A percentile compares a stretch with the other conserved stretches of the same genome.
Evolutionary conservation across 1,284 basidiomycete genomes (phyloP).

Genomic region (Somion occarium): DNA sequence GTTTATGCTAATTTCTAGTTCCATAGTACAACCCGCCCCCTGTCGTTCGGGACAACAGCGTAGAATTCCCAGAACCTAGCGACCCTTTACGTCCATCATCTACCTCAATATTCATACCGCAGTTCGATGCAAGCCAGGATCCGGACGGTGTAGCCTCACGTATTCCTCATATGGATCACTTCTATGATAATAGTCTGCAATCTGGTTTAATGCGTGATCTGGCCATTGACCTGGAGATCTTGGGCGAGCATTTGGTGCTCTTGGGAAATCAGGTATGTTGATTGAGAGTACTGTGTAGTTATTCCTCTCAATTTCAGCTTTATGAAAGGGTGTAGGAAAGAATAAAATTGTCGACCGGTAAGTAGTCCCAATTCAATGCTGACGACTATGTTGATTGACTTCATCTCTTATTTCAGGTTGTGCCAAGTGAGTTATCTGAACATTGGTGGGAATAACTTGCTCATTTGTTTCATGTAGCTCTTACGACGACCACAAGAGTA

Average conservation of each 20-base stretch:
- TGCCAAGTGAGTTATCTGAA: conserved; percentile 39
- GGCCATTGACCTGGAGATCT: conserved; percentile 53
- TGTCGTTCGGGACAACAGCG: conserved; percentile 28
- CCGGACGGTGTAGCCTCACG: conserved; percentile 48
- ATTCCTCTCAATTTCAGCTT: background rate
- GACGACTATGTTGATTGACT: background rate
- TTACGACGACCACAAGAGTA: conserved; percentile 61
- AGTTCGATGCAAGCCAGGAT: conserved; percentile 45
- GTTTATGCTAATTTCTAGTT: background rate
- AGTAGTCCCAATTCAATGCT: conserved; percentile 15
- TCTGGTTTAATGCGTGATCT: conserved; percentile 61
- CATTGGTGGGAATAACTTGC: background rate
- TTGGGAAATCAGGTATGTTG: conserved; percentile 59
- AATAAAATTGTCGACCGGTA: conserved; percentile 64
- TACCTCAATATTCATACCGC: conserved; percentile 36
- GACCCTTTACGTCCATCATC: conserved; percentile 23
- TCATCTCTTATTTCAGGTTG: conserved; percentile 29
- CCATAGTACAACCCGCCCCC: conserved; percentile 47
- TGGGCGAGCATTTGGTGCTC: conserved; percentile 58
- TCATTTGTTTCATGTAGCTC: conserved; percentile 34
- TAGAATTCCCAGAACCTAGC: conserved; percentile 45
- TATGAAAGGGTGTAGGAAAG: conserved; percentile 55
- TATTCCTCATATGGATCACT: conserved; percentile 64
- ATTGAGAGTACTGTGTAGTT: background rate
- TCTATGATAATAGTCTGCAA: conserved; percentile 65